Evolutionary conservation across 1,284 basidiomycete genomes (phyloP).

Genomic region (Sphagnurus paluster): DNA sequence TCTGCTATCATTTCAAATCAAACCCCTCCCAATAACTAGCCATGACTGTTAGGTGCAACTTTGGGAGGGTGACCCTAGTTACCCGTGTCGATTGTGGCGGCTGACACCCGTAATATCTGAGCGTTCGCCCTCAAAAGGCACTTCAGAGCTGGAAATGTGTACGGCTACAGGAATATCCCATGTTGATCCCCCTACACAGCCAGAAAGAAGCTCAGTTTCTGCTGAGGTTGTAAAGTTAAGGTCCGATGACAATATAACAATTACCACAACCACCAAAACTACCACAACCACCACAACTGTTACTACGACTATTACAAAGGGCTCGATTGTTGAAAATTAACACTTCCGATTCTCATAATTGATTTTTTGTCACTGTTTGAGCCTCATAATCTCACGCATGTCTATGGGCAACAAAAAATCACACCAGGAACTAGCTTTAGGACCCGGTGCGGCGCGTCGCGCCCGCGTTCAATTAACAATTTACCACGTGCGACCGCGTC

Average conservation of each 20-base stretch:
- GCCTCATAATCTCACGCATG: neutral
- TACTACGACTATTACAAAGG: constrained; percentile 26
- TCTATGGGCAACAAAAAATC: neutral
- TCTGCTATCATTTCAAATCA: neutral
- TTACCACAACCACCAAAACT: constrained; percentile 26
- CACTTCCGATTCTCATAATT: neutral
- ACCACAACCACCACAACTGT: constrained; percentile 27
- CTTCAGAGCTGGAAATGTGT: neutral
- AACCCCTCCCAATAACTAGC: neutral
- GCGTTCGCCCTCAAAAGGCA: neutral
- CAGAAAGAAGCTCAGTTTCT: constrained; percentile 22
- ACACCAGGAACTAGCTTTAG: too few relatives aligned
- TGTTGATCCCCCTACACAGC: constrained; percentile 14
- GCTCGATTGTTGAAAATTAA: constrained; percentile 15
- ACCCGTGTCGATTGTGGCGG: constrained; percentile 21
- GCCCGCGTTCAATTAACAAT: too few relatives aligned
- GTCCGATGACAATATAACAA: constrained; percentile 25
- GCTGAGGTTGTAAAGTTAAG: constrained; percentile 23
- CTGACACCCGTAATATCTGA: constrained; percentile 17
- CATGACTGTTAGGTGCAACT: constrained; percentile 19
- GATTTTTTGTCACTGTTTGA: neutral
- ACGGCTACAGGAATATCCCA: neutral
- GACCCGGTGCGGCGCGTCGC: too few relatives aligned
- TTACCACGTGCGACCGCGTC: too few relatives aligned
- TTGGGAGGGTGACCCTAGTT: constrained; percentile 17